phyloP scores from a whole-genome alignment of 129 eudicot genomes.

The Ambrosia trifida region DNA sequence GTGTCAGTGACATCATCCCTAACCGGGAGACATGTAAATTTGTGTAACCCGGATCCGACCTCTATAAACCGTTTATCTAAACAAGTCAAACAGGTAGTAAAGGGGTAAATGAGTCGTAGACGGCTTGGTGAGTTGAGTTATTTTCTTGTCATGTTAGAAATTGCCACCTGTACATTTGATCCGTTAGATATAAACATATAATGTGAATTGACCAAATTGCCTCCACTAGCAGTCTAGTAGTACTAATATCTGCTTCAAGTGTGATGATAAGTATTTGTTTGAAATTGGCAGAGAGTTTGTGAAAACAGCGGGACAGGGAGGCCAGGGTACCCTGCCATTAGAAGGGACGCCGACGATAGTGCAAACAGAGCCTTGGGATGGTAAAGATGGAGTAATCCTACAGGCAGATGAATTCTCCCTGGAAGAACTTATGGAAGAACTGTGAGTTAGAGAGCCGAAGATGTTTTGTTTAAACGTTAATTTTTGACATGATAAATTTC shows the following conservation, averaged over 20 bases:
- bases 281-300: slow-evolving; percentile 67
- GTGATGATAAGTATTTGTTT: not conserved
- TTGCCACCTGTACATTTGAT: not conserved
- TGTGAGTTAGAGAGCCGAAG: slow-evolving; percentile 40
- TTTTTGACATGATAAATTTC: slow-evolving; percentile 24
- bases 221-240: not conserved
- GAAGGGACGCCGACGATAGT: slow-evolving; percentile 50
- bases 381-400: slow-evolving; percentile 78
- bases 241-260: not conserved
- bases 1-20: not conserved
- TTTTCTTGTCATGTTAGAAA: too few species aligned
- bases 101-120: not conserved
- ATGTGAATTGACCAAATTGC: not conserved
- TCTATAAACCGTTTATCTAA: not conserved
- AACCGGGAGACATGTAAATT: not conserved
- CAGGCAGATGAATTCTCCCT: slow-evolving; percentile 95
- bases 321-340: slow-evolving; percentile 82
- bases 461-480: slow-evolving; percentile 5
- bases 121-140: too few species aligned
- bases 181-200: not conserved
- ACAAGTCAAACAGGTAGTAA: not conserved
- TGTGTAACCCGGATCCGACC: not conserved
- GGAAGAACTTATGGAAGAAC: slow-evolving; percentile 84
- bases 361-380: slow-evolving; percentile 83
- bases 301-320: slow-evolving; percentile 82